phyloP scores from a whole-genome alignment of 805 yeast species.

The Lipomyces sp. region DNA sequence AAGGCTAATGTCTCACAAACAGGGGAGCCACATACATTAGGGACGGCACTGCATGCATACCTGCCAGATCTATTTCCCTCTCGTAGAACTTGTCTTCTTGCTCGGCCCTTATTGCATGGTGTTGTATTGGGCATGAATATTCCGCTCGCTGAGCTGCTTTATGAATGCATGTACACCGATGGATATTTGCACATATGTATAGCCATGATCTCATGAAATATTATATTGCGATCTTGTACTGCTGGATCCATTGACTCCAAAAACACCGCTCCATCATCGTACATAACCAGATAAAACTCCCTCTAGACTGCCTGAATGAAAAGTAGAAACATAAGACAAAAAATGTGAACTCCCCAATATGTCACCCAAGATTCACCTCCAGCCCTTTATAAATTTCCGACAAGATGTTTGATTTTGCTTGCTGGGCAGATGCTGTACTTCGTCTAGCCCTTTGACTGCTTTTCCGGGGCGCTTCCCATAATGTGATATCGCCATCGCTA shows the following conservation, averaged over 20 bases:
- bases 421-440: neutral
- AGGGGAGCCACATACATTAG: conserved; percentile 38
- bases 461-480: conserved; percentile 22
- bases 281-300: too few relatives aligned
- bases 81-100: conserved; percentile 38
- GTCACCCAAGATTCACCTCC: conserved; percentile 7
- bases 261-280: too few relatives aligned
- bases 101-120: conserved; percentile 55
- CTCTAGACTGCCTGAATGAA: too few relatives aligned
- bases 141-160: conserved; percentile 48
- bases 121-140: conserved; percentile 46
- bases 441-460: neutral
- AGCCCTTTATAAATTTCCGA: conserved; percentile 22
- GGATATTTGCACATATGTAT: conserved; percentile 61
- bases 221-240: too few relatives aligned
- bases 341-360: neutral
- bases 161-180: conserved; percentile 51
- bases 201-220: conserved; percentile 36
- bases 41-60: conserved; percentile 41
- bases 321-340: neutral
- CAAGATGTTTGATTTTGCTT: conserved; percentile 9
- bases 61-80: conserved; percentile 51
- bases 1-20: too few relatives aligned
- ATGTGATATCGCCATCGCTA: conserved; percentile 23
- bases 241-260: too few relatives aligned